phyloP scores from a whole-genome alignment of 2,329 filamentous ascomycete species.

The Exophiala calicioides region DNA sequence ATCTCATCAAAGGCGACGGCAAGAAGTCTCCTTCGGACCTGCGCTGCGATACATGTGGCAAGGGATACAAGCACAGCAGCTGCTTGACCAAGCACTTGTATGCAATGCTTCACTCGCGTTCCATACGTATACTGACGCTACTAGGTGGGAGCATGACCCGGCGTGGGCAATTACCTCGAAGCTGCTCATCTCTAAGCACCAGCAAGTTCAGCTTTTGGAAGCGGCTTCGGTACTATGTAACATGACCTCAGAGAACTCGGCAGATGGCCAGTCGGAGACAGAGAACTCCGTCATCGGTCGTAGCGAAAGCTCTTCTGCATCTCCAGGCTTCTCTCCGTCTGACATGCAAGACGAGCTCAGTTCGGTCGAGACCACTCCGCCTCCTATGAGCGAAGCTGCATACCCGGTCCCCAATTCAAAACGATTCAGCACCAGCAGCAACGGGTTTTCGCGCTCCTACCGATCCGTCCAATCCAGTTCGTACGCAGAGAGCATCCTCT shows the following conservation, averaged over 20 bases:
- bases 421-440: constrained; percentile 55
- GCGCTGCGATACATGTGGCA: constrained; percentile 96
- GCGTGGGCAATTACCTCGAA: constrained; percentile 98
- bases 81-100: constrained; percentile 99
- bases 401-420: constrained; percentile 58
- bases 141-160: constrained; percentile 98
- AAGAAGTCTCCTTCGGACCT: constrained; percentile 82
- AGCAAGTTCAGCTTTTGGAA: constrained; percentile 96
- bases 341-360: constrained; percentile 74
- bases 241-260: constrained; percentile 73
- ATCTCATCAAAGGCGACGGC: constrained; percentile 74
- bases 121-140: constrained; percentile 35
- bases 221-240: constrained; percentile 92
- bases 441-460: constrained; percentile 71
- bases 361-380: constrained; percentile 90
- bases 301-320: constrained; percentile 80
- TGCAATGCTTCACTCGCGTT: constrained; percentile 53
- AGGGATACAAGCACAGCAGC: constrained; percentile 99
- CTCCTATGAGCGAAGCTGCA: constrained; percentile 71
- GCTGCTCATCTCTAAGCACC: constrained; percentile 97
- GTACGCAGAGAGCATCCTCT: constrained; percentile 55
- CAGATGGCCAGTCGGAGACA: constrained; percentile 66
- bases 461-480: constrained; percentile 66
- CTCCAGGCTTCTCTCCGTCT: constrained; percentile 79
- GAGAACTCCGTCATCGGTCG: constrained; percentile 67